Evolutionary conservation across 2,329 filamentous ascomycete genomes (phyloP), one percentile per base, ranked within the genome.

Genomic region (Sporothrix variecibatus): DNA sequence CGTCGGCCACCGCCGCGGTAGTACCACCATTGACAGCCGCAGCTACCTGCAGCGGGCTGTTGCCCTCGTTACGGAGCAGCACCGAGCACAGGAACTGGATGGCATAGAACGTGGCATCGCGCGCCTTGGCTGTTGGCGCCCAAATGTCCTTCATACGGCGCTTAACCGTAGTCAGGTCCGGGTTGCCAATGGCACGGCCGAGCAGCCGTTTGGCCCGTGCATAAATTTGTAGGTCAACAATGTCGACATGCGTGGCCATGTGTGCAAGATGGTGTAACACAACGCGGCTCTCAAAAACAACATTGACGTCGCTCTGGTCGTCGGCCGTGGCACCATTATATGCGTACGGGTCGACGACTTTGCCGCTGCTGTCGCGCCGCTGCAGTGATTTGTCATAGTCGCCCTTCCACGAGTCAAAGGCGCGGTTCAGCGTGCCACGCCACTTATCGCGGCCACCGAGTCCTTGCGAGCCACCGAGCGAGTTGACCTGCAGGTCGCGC

Each of bases 211-310:
- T 93, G 0, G 95, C 94, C 9, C 95, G 91, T 5, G 95, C 96
- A 81, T 96, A 98, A 77, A 98, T 97, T 82, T 98, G 95, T 79
- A 94, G 95, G 81, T 98, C 95, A n/a, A 97, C 93, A 72, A 98
- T 94, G 80, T 98, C 95, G 31, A 97, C 94, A 80, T 98, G 94
- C 88, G 97, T 97, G 2, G 94, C 94, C 94, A 99, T 98, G 82
- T 98, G 96, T 0, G 96, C 96, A 15, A 99, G 86, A 79, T 97
- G 94, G 80, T 98, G 95, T 62, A 98, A 86, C 38, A 97, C 95
- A 2, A 93, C 97, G 26, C 94, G 90, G 76, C 92, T 94, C 81
- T 98, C 94, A 78, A 96, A 95, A 40, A 97, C 91, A 17, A 88
- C 83, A 73, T 87, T 89, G 71, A 85, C 83, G 75, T 90, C 87